Evolutionary conservation across 2,329 filamentous ascomycete species (phyloP).

Genomic region (Diaporthe australafricana): DNA sequence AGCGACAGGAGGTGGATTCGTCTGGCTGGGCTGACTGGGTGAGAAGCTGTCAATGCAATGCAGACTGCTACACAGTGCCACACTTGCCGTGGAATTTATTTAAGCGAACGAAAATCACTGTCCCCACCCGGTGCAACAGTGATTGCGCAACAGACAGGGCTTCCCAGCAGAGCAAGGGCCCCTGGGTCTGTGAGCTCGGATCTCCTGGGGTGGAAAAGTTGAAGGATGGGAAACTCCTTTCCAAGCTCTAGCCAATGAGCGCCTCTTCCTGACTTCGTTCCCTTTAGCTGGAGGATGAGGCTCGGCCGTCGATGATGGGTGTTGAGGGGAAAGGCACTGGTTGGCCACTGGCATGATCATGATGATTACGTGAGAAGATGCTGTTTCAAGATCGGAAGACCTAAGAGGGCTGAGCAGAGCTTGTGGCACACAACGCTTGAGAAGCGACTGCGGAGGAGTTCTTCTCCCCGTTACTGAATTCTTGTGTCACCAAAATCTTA

Average conservation of each 20-base stretch:
- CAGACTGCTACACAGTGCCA: slow-evolving; percentile 10
- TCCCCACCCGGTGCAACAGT: slow-evolving; percentile 24
- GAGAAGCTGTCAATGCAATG: slow-evolving; percentile 21
- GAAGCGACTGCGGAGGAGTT: background rate
- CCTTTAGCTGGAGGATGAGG: slow-evolving; percentile 13
- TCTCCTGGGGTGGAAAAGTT: background rate
- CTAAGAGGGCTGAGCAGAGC: background rate
- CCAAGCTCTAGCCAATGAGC: slow-evolving; percentile 25
- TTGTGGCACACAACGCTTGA: background rate
- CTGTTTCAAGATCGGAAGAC: slow-evolving; percentile 18
- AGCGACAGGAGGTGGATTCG: slow-evolving; percentile 22
- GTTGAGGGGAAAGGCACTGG: background rate
- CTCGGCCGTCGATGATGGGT: slow-evolving; percentile 9
- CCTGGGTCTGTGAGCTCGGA: slow-evolving; percentile 14
- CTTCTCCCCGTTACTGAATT: background rate
- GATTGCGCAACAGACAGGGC: slow-evolving; percentile 20
- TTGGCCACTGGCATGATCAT: background rate
- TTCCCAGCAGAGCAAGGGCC: slow-evolving; percentile 16
- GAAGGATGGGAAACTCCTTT: slow-evolving; percentile 20
- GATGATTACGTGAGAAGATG: slow-evolving; percentile 1
- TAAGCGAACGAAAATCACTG: slow-evolving; percentile 25
- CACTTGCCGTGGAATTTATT: background rate
- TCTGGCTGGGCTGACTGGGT: slow-evolving; percentile 10
- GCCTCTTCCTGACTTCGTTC: background rate
- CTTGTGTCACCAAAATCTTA: background rate